Conservation (phyloP, 1,139 yeast genomes). For the Spencermartinsiella ligniputridi region DNA sequence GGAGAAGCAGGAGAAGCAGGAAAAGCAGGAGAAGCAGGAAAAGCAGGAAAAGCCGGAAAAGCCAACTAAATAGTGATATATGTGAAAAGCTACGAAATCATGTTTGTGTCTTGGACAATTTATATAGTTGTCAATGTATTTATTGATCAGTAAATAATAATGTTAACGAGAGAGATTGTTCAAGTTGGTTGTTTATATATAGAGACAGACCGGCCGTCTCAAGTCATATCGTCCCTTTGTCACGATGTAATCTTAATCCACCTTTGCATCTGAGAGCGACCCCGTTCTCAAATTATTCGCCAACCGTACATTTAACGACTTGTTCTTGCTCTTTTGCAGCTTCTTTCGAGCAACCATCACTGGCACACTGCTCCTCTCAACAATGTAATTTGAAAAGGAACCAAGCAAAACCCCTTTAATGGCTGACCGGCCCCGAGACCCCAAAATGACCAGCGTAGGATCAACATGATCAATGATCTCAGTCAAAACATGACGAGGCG, state of each 20-base stretch:
- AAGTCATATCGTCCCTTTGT: no score
- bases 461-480: slow-evolving; percentile 78
- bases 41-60: background rate
- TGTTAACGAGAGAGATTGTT: no score
- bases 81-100: no score
- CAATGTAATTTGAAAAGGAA: slow-evolving; percentile 69
- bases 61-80: no score
- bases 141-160: no score
- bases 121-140: no score
- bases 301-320: slow-evolving; percentile 39
- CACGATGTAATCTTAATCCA: no score
- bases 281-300: slow-evolving; percentile 36
- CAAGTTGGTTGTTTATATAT: no score
- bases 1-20: no score
- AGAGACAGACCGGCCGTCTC: no score
- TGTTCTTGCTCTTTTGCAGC: slow-evolving; percentile 67
- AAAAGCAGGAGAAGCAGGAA: no score
- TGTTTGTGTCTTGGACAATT: no score
- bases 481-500: slow-evolving; percentile 77
- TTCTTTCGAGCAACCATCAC: slow-evolving; percentile 88
- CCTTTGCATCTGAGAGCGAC: slow-evolving; percentile 24
- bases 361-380: slow-evolving; percentile 75
- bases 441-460: slow-evolving; percentile 80
- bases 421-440: slow-evolving; percentile 73
- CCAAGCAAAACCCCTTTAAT: slow-evolving; percentile 74